Base-by-base conservation (phyloP, 1,284 basidiomycete species). In the Gomphus bonarii region DNA sequence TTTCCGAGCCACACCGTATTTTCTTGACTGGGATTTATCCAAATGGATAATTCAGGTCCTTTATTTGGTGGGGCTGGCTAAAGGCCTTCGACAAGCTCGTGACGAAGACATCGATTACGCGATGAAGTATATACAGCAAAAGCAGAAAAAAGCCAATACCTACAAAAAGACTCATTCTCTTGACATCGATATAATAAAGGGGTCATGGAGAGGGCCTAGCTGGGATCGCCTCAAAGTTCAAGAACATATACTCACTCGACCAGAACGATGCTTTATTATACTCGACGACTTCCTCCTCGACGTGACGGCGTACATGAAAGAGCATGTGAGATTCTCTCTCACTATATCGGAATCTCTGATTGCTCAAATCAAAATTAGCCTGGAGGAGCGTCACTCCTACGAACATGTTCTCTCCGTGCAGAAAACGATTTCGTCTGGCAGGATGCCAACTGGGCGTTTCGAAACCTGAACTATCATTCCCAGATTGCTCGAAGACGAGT, bases 1-100 rank as follows among this genome's bases (percentile, higher is more conserved):
- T 65, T 87, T 80, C 66, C 76, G 84, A 46, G 83, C 82, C 30
- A 84, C 82, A 0, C 82, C 84, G 3, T 75, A 75, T 12, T 50
- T 58, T 3, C 67, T 75, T 36, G 84, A 86, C 62, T 91, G 86
- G 86, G 88, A 91, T 68, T 87, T 88, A 0, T 85, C 85, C 2
- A 90, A 89, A 69, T 89, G 87, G 87, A 77, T 84, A 40, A 90
- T 90, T 50, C 66, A 79, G 28, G 51, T 70, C 3, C 71, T 90
- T 6, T 71, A 84, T 63, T 63, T 63, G 16, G 64, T 82, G 42
- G 83, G 85, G 0, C 68, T 84, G 0, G 78, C 72, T 55, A 71
- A 69, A 58, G 66, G 78, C 63, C 65, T 83, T 54, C 69, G 80
- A 60, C 73, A 74, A 16, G 86, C 84, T 0, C 73, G 78, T n/a